A percentile compares a stretch with the other conserved stretches of the same genome.
Conservation (phyloP, 2,329 filamentous ascomycete genomes). For the Pyrenophora graminea region DNA sequence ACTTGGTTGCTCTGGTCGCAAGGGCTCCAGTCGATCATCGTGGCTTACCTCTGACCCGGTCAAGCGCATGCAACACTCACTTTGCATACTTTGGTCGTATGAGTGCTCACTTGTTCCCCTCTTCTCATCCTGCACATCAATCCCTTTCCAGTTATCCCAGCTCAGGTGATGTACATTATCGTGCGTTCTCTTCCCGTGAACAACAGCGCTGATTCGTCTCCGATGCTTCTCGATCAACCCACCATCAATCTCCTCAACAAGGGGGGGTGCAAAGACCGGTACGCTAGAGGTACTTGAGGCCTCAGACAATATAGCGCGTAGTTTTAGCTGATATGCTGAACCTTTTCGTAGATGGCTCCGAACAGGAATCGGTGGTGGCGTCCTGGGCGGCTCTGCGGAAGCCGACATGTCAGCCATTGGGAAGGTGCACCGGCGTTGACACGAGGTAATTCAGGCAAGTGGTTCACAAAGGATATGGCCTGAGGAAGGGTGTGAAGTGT, state of each 20-base stretch:
- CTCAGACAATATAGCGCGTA: not conserved
- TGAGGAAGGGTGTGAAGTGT: slow-evolving; percentile 1
- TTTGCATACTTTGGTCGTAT: too few relatives aligned
- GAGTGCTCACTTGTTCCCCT: too few relatives aligned
- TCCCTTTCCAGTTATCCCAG: too few relatives aligned
- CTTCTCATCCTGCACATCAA: too few relatives aligned
- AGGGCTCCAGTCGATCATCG: too few relatives aligned
- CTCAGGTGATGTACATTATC: too few relatives aligned
- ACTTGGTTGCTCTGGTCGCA: too few relatives aligned
- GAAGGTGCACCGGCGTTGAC: not conserved
- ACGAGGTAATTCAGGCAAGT: not conserved
- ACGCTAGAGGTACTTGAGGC: not conserved
- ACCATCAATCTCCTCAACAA: slow-evolving; percentile 4
- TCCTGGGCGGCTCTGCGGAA: slow-evolving; percentile 1
- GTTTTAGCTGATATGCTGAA: not conserved
- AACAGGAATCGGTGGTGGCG: slow-evolving; percentile 9
- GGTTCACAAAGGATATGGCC: not conserved
- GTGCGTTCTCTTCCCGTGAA: not conserved
- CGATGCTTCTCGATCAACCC: slow-evolving; percentile 4
- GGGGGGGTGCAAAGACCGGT: not conserved
- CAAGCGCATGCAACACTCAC: too few relatives aligned
- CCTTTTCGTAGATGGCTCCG: slow-evolving; percentile 7
- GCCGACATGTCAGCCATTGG: slow-evolving; percentile 1
- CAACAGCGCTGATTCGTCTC: not conserved
- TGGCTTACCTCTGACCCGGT: too few relatives aligned